These are phyloP conservation scores for Ogataea minuta DNA, from an alignment of 805 yeast species.

Conservation along the genomic window DNA sequence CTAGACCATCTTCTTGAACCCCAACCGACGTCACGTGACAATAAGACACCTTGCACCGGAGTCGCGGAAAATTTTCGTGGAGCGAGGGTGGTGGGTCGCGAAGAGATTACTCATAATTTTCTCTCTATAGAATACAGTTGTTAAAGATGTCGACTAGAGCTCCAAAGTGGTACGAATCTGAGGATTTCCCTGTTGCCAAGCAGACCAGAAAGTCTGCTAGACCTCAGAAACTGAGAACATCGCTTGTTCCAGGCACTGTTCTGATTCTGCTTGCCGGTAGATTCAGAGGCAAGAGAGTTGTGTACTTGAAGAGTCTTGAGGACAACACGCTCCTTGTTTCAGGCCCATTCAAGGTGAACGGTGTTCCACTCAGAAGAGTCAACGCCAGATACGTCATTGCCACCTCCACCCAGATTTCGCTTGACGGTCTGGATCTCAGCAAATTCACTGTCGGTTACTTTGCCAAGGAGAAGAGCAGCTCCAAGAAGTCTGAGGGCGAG, in stretches of 20 bases:
- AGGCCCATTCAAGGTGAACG: conserved; percentile 99
- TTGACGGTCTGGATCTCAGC: conserved; percentile 76
- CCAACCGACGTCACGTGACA: conserved; percentile 8
- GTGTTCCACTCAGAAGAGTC: conserved; percentile 99
- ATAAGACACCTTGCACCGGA: conserved; percentile 12
- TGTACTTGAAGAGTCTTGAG: conserved; percentile 92
- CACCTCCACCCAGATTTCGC: conserved; percentile 87
- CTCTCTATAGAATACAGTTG: conserved; percentile 12
- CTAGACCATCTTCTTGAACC: conserved; percentile 1
- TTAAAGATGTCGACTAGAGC: conserved; percentile 44
- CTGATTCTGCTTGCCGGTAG: conserved; percentile 97
- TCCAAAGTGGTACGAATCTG: conserved; percentile 93
- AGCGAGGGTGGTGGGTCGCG: conserved; percentile 12
- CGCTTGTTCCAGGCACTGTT: conserved; percentile 38
- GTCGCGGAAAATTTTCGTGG: conserved; percentile 16
- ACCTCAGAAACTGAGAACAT: conserved; percentile 94
- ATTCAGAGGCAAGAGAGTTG: conserved; percentile 99
- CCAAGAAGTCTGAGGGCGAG: conserved; percentile 87
- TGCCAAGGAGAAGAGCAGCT: conserved; percentile 87
- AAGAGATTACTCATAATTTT: conserved; percentile 12
- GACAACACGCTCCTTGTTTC: conserved; percentile 97
- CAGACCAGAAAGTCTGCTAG: conserved; percentile 86
- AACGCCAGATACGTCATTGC: conserved; percentile 99
- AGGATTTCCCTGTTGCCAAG: conserved; percentile 85
- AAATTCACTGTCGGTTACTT: conserved; percentile 94